These are phyloP conservation scores for Candida xyloterini DNA, from an alignment of 805 yeast species.

Conservation along the genomic window DNA sequence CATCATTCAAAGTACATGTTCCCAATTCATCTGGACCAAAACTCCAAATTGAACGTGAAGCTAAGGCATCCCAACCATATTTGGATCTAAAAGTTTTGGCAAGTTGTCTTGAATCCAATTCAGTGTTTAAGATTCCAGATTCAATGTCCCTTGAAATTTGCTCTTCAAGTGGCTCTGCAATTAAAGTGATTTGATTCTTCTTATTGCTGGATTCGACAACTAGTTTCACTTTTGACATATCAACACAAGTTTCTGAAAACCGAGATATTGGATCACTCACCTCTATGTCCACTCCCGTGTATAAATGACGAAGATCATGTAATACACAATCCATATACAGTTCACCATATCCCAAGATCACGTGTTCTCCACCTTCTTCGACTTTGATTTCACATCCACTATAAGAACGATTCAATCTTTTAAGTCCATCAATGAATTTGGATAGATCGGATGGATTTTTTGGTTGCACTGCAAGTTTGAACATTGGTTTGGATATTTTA, in stretches of 20 bases:
- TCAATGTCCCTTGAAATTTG: slow-evolving; percentile 56
- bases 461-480: slow-evolving; percentile 84
- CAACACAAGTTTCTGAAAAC: slow-evolving; percentile 74
- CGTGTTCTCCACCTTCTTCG: slow-evolving; percentile 88
- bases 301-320: slow-evolving; percentile 67
- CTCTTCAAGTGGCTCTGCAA: slow-evolving; percentile 71
- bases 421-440: slow-evolving; percentile 63
- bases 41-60: slow-evolving; percentile 79
- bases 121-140: slow-evolving; percentile 35
- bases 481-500: slow-evolving; percentile 53
- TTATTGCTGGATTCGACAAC: slow-evolving; percentile 55
- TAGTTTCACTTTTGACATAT: slow-evolving; percentile 66
- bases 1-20: slow-evolving; percentile 55
- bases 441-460: slow-evolving; percentile 76
- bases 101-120: slow-evolving; percentile 40
- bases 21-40: slow-evolving; percentile 63
- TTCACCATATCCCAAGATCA: slow-evolving; percentile 81
- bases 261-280: slow-evolving; percentile 81
- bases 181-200: slow-evolving; percentile 57
- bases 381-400: slow-evolving; percentile 65
- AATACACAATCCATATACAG: slow-evolving; percentile 78
- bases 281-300: slow-evolving; percentile 65
- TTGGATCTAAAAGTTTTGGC: slow-evolving; percentile 53
- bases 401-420: slow-evolving; percentile 59
- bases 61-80: slow-evolving; percentile 79